Conservation (phyloP, 257 asterid species). For the Striga asiatica region DNA sequence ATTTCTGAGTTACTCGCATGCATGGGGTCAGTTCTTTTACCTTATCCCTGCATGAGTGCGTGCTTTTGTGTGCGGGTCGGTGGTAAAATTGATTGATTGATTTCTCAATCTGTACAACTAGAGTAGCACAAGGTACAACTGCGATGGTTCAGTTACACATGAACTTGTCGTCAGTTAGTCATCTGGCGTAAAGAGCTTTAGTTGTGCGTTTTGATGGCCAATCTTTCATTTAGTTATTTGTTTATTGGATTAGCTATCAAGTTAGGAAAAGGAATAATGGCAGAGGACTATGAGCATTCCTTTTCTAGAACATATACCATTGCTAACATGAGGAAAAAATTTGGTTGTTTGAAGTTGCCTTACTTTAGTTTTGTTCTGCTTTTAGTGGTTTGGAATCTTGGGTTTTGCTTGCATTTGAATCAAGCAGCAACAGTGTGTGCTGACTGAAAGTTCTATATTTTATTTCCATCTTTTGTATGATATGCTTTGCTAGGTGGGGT, state of each 20-base stretch:
- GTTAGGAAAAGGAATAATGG: neutral
- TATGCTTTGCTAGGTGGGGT: conserved; percentile 20
- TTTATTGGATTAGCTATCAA: neutral
- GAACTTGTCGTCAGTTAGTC: no score
- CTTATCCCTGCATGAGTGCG: neutral
- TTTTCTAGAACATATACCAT: conserved; percentile 10
- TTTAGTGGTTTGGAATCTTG: conserved; percentile 37
- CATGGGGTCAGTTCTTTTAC: conserved; percentile 70
- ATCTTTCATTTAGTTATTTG: neutral
- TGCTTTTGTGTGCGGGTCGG: neutral
- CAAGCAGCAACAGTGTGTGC: conserved; percentile 34
- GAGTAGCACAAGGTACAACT: conserved; percentile 4
- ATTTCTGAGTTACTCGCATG: conserved; percentile 52
- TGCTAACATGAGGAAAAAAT: conserved; percentile 16
- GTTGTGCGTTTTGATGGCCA: neutral
- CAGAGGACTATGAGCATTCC: neutral
- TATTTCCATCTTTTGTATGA: no score
- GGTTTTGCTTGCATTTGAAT: conserved; percentile 48
- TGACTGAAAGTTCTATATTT: no score
- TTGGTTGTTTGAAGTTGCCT: conserved; percentile 7
- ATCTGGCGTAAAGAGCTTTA: neutral
- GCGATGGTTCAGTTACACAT: neutral
- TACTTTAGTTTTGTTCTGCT: conserved; percentile 26
- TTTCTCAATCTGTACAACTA: conserved; percentile 6
- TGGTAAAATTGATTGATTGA: neutral